Evolutionary conservation across 768 basidiomycete species (phyloP).

Genomic region (Auricularia sp.): DNA sequence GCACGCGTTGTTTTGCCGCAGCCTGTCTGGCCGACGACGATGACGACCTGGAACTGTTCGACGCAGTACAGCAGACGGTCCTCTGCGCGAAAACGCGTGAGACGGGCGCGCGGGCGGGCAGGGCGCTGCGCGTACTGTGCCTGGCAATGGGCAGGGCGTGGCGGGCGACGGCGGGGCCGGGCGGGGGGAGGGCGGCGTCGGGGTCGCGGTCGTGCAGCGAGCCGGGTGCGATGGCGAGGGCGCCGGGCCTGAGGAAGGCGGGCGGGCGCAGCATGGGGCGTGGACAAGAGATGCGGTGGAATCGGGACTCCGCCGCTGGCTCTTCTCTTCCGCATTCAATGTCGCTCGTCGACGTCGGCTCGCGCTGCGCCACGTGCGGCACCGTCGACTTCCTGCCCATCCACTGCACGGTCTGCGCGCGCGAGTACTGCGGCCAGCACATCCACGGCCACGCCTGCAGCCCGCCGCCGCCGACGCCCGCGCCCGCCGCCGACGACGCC

Average conservation of each 20-base stretch:
- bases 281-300: not conserved
- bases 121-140: not conserved
- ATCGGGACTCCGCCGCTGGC: not conserved
- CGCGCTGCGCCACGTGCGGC: slow-evolving; percentile 57
- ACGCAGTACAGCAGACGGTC: slow-evolving; percentile 73
- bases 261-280: not conserved
- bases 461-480: slow-evolving; percentile 5
- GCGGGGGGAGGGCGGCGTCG: not conserved
- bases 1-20: slow-evolving; percentile 40
- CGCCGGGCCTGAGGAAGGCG: not conserved
- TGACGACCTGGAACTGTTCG: slow-evolving; percentile 73
- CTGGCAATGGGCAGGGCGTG: not conserved
- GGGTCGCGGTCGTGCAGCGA: not conserved
- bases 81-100: slow-evolving; percentile 30
- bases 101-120: not conserved
- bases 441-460: slow-evolving; percentile 54
- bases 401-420: slow-evolving; percentile 43
- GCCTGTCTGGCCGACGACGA: slow-evolving; percentile 91
- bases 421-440: slow-evolving; percentile 55
- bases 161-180: not conserved
- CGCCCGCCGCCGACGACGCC: slow-evolving; percentile 1
- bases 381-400: slow-evolving; percentile 71
- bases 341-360: slow-evolving; percentile 31
- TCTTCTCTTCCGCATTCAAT: not conserved
- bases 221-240: not conserved